Evolutionary conservation across 441 rosid species (phyloP).

Genomic region (Erysimum cheiri): DNA sequence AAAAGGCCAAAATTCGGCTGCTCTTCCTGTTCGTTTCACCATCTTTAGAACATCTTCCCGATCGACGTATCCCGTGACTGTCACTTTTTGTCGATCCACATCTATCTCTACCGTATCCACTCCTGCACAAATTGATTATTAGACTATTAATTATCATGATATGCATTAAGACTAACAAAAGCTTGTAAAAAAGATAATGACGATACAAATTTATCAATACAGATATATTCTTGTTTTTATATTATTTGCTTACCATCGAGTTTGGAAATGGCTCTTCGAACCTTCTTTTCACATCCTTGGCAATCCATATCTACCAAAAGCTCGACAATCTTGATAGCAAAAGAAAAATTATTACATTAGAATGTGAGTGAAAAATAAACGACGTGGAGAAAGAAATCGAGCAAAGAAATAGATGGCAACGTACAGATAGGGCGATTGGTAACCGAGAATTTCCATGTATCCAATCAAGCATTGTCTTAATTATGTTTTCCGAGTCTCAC

Average conservation of each 20-base stretch:
- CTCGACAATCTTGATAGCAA: conserved; percentile 62
- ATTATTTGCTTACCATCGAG: conserved; percentile 55
- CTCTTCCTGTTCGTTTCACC: conserved; percentile 80
- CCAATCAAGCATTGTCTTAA: conserved; percentile 59
- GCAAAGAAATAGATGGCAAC: conserved; percentile 36
- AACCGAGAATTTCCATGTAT: conserved; percentile 51
- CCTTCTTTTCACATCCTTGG: conserved; percentile 78
- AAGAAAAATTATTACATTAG: background rate
- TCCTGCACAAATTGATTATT: conserved; percentile 46
- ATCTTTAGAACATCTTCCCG: conserved; percentile 66
- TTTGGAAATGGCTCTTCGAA: conserved; percentile 74
- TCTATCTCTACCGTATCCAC: conserved; percentile 76
- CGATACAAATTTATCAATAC: background rate
- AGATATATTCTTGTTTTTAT: background rate
- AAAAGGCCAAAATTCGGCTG: conserved; percentile 80
- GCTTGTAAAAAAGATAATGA: background rate
- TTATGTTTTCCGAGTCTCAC: conserved; percentile 10
- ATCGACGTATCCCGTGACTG: conserved; percentile 76
- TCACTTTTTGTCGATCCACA: conserved; percentile 78
- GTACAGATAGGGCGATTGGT: conserved; percentile 70
- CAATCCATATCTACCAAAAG: conserved; percentile 90
- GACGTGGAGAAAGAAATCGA: background rate
- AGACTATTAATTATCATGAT: background rate
- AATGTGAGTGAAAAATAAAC: background rate
- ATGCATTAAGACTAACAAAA: background rate